These are phyloP conservation scores for Akanthomyces dipterigenus DNA, from an alignment of 2,329 filamentous ascomycete species.

Conservation along the genomic window DNA sequence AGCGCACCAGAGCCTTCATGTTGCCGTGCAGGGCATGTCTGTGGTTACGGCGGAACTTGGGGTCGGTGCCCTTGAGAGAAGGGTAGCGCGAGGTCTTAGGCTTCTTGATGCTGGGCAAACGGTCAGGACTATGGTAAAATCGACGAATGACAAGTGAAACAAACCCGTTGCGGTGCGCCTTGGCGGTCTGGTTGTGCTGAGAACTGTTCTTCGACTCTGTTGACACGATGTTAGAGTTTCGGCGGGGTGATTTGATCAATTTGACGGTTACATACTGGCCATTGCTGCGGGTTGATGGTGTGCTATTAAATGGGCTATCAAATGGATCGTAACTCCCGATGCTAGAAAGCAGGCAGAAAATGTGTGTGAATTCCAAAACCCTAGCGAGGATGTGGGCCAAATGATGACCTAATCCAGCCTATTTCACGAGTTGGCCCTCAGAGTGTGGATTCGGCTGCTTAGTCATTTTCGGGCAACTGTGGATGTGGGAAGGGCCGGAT, in stretches of 20 bases:
- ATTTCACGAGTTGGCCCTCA: not conserved
- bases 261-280: constrained; percentile 29
- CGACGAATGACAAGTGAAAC: constrained; percentile 29
- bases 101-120: constrained; percentile 86
- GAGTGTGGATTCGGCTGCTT: not conserved
- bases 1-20: constrained; percentile 89
- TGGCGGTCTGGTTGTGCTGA: constrained; percentile 96
- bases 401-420: constrained; percentile 19
- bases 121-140: constrained; percentile 5
- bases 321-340: constrained; percentile 12
- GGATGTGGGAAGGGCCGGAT: no score
- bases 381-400: constrained; percentile 18
- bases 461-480: not conserved
- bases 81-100: constrained; percentile 98
- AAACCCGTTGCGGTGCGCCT: constrained; percentile 99
- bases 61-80: constrained; percentile 96
- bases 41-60: constrained; percentile 99
- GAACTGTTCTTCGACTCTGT: constrained; percentile 99
- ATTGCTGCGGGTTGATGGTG: constrained; percentile 29
- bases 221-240: not conserved
- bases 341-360: constrained; percentile 21
- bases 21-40: constrained; percentile 99
- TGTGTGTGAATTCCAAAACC: constrained; percentile 14
- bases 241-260: not conserved
- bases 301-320: constrained; percentile 12